These are phyloP conservation scores for Colletotrichum cereale DNA, from an alignment of 2,329 filamentous ascomycete genomes.

Conservation along the genomic window DNA sequence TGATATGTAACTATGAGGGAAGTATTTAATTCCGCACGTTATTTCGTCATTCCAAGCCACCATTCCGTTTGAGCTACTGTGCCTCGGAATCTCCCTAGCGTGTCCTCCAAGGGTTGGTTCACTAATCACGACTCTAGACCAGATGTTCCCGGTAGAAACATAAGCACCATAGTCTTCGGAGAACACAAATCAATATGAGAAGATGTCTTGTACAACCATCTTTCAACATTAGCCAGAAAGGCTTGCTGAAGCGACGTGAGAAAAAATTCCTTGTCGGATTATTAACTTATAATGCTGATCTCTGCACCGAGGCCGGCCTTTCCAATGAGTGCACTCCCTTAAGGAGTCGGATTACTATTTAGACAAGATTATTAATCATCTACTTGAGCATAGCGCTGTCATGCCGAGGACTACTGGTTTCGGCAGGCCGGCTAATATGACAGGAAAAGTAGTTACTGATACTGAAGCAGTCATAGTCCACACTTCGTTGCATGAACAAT, in stretches of 20 bases:
- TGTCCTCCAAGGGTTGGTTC: not conserved
- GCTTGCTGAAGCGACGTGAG: too few species aligned
- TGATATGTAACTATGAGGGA: too few species aligned
- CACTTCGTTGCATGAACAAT: not conserved
- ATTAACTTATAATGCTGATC: too few species aligned
- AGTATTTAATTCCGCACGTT: not conserved
- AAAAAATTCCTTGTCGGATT: too few species aligned
- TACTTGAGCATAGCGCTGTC: not conserved
- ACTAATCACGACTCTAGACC: conserved; percentile 3
- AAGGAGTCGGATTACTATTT: conserved; percentile 6
- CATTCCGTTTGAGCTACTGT: not conserved
- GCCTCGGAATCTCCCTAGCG: not conserved
- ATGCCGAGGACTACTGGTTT: not conserved
- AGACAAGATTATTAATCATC: conserved; percentile 18
- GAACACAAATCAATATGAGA: not conserved
- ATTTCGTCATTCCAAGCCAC: not conserved
- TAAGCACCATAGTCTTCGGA: not conserved
- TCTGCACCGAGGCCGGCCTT: not conserved
- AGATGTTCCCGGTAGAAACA: not conserved
- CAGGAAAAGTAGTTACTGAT: not conserved
- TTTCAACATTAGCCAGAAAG: not conserved
- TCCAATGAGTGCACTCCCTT: too few species aligned
- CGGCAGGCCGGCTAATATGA: not conserved
- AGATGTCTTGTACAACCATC: not conserved
- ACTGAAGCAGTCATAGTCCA: not conserved